Percentiles rank a stretch among this genome's conserved stretches.
These are phyloP conservation scores for Kwoniella heveanensis DNA, from an alignment of 768 basidiomycete species.

Conservation along the genomic window DNA sequence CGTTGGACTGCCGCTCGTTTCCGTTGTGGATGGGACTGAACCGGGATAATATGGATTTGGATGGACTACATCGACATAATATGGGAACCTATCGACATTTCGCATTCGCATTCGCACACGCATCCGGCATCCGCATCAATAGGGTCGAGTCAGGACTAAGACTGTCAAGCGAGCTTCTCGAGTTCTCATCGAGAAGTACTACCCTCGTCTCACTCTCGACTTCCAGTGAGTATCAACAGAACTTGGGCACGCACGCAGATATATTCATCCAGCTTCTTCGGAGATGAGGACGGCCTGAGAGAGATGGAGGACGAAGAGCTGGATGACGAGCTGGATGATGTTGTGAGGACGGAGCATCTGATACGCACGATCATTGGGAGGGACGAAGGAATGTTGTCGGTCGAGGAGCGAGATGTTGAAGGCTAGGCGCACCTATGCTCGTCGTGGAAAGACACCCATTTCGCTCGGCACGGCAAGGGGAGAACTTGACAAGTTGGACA, in stretches of 20 bases:
- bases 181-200: slow-evolving; percentile 99
- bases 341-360: too few species aligned
- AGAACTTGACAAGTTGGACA: too few species aligned
- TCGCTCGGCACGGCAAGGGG: too few species aligned
- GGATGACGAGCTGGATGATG: too few species aligned
- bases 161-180: slow-evolving; percentile 99
- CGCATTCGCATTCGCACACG: neutral
- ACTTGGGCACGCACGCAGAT: too few species aligned
- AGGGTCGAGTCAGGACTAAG: slow-evolving; percentile 99
- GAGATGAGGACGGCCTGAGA: too few species aligned
- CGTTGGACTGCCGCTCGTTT: neutral
- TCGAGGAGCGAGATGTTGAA: neutral
- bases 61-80: neutral
- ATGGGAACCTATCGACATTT: too few species aligned
- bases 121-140: too few species aligned
- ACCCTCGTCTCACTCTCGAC: slow-evolving; percentile 97
- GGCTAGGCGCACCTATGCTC: too few species aligned
- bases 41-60: neutral
- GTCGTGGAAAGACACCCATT: too few species aligned
- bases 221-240: slow-evolving; percentile 65
- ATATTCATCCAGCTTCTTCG: too few species aligned
- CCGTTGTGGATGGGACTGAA: neutral
- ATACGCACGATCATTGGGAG: neutral
- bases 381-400: slow-evolving; percentile 1
- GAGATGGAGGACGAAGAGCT: too few species aligned